These are phyloP conservation scores for Euphorbia schlechtendalii DNA, from an alignment of 441 rosid genomes.

Conservation along the genomic window DNA sequence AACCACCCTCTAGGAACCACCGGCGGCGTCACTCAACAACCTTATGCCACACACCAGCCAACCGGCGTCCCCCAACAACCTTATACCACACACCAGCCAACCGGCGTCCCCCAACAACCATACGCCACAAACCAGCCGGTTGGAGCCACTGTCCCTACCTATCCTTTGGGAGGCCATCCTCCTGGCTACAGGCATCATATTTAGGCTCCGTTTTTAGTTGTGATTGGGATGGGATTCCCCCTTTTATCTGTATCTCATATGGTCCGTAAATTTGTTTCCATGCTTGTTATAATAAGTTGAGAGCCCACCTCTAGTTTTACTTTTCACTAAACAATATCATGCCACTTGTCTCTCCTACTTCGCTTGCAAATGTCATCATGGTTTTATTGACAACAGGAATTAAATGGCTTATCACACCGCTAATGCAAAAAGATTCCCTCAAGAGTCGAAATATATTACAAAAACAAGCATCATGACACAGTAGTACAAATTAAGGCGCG, in stretches of 20 bases:
- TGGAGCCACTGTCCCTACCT: conserved; percentile 21
- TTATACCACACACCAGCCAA: background rate
- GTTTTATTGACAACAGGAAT: no score
- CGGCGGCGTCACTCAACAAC: background rate
- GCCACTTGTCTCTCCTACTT: no score
- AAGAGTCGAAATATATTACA: no score
- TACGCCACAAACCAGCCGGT: conserved; percentile 2
- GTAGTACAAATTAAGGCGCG: conserved; percentile 5
- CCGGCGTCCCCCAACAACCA: conserved; percentile 8
- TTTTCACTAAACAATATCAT: no score
- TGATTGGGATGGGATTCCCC: background rate
- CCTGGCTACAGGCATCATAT: conserved; percentile 1
- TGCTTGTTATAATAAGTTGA: no score
- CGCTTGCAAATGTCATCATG: no score
- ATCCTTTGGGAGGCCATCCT: conserved; percentile 33
- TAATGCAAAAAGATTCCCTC: no score
- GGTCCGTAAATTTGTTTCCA: no score
- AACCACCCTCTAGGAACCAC: conserved; percentile 5
- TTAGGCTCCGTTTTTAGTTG: background rate
- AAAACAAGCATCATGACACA: background rate
- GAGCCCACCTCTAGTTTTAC: no score
- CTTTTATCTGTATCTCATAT: background rate
- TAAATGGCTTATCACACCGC: no score
- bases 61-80: conserved; percentile 8
- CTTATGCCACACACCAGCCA: conserved; percentile 8